Evolutionary conservation across 1,284 basidiomycete genomes (phyloP), one percentile per base, ranked within the genome.

Genomic region (Pascua sp.): DNA sequence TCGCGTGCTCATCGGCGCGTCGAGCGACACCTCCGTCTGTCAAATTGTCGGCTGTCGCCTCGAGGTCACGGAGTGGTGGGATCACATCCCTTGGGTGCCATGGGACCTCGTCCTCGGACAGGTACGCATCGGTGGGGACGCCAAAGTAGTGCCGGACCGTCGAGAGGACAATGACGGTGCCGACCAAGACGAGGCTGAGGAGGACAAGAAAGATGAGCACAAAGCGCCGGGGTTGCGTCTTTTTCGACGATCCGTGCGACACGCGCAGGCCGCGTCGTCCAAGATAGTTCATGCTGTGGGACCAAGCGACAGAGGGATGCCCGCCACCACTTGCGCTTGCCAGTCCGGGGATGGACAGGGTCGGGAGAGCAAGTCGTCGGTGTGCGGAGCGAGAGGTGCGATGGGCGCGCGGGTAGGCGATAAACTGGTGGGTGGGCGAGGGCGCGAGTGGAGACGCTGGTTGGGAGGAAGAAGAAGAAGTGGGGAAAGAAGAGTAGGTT

Each of bases 151-250:
- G 88, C 37, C 90, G 89, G 47, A 96, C 85, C 32, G 91, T 90
- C 13, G 89, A 89, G 71, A 98, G 87, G 56, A 98, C 91, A 75
- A 91, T 74, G 75, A 97, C 85, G 37, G 95, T 98, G 51, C 94
- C 94, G 42, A 91, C 69, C 56, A 98, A 85, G 78, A 98, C 80
- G 62, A 96, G 84, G 54, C 84, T 88, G 64, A 96, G 85, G 64
- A 96, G 73, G 68, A 84, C 81, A 57, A 96, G 84, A 58, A 87
- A 82, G 62, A 85, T 79, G 77, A 88, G 84, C 55, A 90, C 76
- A 9, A 66, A 51, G 47, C 66, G 67, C n/a, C 67, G 63, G 13
- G 53, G 53, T 16, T 51, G 50, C 8, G 59, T 54, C 42, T 32
- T 47, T 49, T 54, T 55, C 36, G 41, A 38, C 18, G 48, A 40